Evolutionary conservation across 768 basidiomycete species (phyloP).

Genomic region (Mycena vitilis): DNA sequence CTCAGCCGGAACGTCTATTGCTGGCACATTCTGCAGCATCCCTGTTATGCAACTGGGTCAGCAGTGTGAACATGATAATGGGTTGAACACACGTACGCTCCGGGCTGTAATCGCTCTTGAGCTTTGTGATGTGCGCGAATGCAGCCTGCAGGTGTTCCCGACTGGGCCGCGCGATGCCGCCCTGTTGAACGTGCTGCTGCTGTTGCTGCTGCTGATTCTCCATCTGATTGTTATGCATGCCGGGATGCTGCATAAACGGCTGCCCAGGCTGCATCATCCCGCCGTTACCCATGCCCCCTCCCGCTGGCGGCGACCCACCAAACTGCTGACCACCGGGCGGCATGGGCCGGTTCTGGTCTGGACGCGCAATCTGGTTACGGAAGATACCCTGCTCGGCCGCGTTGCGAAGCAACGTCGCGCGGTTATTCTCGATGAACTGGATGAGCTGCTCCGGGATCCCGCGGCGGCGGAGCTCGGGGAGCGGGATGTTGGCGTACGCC

Average conservation of each 20-base stretch:
- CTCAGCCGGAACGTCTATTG: constrained; percentile 60
- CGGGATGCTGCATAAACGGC: constrained; percentile 18
- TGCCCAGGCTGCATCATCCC: constrained; percentile 23
- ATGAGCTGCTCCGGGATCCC: constrained; percentile 65
- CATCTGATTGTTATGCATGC: constrained; percentile 32
- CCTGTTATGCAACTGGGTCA: constrained; percentile 42
- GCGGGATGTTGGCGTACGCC: constrained; percentile 57
- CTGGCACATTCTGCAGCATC: constrained; percentile 45
- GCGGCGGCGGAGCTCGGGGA: constrained; percentile 63
- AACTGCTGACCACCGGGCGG: constrained; percentile 9
- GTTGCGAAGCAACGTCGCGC: constrained; percentile 57
- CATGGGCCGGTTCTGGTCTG: constrained; percentile 29
- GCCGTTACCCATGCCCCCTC: constrained; percentile 2
- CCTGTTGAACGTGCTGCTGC: constrained; percentile 31
- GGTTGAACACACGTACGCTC: constrained; percentile 44
- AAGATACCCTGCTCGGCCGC: constrained; percentile 53
- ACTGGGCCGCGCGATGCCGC: constrained; percentile 32
- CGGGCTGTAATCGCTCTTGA: constrained; percentile 49
- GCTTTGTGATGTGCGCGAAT: constrained; percentile 41
- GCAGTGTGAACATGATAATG: constrained; percentile 2
- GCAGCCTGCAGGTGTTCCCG: constrained; percentile 50
- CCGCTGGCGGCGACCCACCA: constrained; percentile 14
- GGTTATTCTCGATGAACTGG: constrained; percentile 65
- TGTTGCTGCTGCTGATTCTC: constrained; percentile 41
- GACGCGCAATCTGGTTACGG: constrained; percentile 42